phyloP scores from a whole-genome alignment of 2,329 filamentous ascomycete species.

The Monilinia fructicola region DNA sequence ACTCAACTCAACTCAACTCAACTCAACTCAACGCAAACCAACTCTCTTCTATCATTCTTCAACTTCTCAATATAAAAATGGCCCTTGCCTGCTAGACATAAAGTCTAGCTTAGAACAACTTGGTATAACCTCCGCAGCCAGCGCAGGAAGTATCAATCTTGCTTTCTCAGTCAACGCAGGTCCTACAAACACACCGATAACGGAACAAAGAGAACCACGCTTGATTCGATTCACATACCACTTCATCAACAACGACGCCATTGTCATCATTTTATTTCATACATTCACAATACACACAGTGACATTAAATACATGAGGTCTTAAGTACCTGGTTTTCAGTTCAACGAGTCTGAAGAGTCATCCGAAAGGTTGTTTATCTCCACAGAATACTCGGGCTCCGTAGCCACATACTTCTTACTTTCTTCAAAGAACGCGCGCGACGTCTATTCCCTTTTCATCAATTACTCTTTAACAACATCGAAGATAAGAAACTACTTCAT shows the following conservation, averaged over 20 bases:
- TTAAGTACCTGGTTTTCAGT: slow-evolving; percentile 40
- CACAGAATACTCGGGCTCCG: slow-evolving; percentile 38
- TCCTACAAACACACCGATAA: slow-evolving; percentile 31
- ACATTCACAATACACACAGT: not conserved
- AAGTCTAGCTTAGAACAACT: slow-evolving; percentile 46
- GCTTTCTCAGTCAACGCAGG: slow-evolving; percentile 45
- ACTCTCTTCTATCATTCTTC: slow-evolving; percentile 7
- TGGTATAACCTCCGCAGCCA: slow-evolving; percentile 47
- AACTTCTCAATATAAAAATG: slow-evolving; percentile 32
- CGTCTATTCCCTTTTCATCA: slow-evolving; percentile 23
- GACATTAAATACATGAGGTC: slow-evolving; percentile 31
- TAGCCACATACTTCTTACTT: slow-evolving; percentile 39
- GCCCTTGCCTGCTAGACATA: slow-evolving; percentile 46
- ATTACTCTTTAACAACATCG: slow-evolving; percentile 27
- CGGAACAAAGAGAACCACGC: slow-evolving; percentile 29
- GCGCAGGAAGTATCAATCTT: slow-evolving; percentile 46
- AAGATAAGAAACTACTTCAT: slow-evolving; percentile 26
- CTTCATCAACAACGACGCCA: not conserved
- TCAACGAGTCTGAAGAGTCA: slow-evolving; percentile 41
- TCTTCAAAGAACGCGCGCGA: slow-evolving; percentile 33
- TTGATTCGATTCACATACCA: slow-evolving; percentile 20
- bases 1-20: slow-evolving; percentile 21
- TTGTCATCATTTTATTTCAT: not conserved
- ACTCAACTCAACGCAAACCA: slow-evolving; percentile 24
- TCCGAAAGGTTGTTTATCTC: slow-evolving; percentile 37